Base-by-base conservation (phyloP, 1,284 basidiomycete species). In the Ganoderma boninense region DNA sequence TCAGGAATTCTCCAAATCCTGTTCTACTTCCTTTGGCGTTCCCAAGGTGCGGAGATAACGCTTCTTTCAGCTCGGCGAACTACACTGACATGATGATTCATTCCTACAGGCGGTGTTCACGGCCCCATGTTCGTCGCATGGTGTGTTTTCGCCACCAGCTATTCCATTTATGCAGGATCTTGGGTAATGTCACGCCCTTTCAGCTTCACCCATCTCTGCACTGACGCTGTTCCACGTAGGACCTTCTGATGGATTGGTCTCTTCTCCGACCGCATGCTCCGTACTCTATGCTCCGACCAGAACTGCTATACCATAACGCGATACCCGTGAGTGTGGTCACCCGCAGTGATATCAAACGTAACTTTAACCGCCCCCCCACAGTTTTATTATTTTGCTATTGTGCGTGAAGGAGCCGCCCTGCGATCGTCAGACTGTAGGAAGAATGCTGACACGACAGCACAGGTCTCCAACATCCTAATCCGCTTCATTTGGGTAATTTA, bases 401-500 rank as follows among this genome's bases (percentile, higher is more conserved):
- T 94, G 23, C 23, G 60, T 62, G 38, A 29, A 35, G 32, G 77
- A 76, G 86, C 40, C 35, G 64, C n/a, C 4, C 52, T n/a, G 29
- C 7, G 38, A 13, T 56, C 6, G 11, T 6, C 35, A n/a, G 32
- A 23, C n/a, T 20, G 13, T 18, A 40, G 4, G 23, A 59, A 57
- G 18, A 26, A 11, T 5, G 18, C n/a, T 65, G 40, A 65, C 26
- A 32, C 18, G 16, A 43, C n/a, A 23, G 23, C 23, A 7, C 69
- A 94, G 93, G 74, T 92, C 29, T 83, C 89, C 4, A 95, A 98
- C 81, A 78, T 93, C 16, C 62, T 94, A 42, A 83, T 96, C 70
- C 89, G 96, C 44, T 97, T 96, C 80, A 83, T 88, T 42, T 98
- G 95, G 94, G 77, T 96, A 10, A 84, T 92, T 69, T 97, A 97